phyloP scores from a whole-genome alignment of 805 yeast species.

The Millerago galiae region DNA sequence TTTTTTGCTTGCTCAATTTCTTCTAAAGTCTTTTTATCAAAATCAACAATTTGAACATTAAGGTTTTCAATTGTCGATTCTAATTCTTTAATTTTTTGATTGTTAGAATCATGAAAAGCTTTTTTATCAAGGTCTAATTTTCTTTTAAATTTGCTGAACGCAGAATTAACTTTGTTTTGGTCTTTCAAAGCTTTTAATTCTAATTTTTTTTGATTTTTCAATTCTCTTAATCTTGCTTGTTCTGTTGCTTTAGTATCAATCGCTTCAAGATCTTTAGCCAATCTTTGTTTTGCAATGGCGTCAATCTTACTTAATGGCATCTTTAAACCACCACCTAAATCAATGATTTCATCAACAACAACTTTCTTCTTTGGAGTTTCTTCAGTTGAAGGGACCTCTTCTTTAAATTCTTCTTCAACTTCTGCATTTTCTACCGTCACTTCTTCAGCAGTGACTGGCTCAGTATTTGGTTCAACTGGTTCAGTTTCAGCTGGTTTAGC shows the following conservation, averaged over 20 bases:
- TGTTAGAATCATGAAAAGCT: conserved; percentile 13
- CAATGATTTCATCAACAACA: conserved; percentile 19
- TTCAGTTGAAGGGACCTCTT: not conserved
- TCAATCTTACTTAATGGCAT: conserved; percentile 21
- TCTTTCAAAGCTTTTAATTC: conserved; percentile 22
- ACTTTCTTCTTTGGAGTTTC: conserved; percentile 8
- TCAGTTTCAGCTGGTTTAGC: not conserved
- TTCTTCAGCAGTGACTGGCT: not conserved
- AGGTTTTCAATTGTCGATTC: conserved; percentile 17
- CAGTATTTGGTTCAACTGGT: not conserved
- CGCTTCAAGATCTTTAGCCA: conserved; percentile 14
- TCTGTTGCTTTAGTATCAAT: conserved; percentile 21
- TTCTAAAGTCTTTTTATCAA: conserved; percentile 16
- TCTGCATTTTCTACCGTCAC: not conserved
- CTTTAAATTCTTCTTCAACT: not conserved
- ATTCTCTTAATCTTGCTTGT: conserved; percentile 18
- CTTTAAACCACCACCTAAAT: conserved; percentile 25
- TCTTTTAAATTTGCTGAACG: conserved; percentile 22
- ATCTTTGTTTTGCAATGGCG: conserved; percentile 21
- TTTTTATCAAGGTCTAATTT: conserved; percentile 21
- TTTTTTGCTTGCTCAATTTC: conserved; percentile 17
- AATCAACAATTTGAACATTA: conserved; percentile 16
- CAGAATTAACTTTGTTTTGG: conserved; percentile 20
- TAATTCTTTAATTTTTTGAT: conserved; percentile 14
- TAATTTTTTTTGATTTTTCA: conserved; percentile 21